Base-by-base conservation (phyloP, 225 moss, liverwort and hornwort genomes). In the Sphagnum contortum region DNA sequence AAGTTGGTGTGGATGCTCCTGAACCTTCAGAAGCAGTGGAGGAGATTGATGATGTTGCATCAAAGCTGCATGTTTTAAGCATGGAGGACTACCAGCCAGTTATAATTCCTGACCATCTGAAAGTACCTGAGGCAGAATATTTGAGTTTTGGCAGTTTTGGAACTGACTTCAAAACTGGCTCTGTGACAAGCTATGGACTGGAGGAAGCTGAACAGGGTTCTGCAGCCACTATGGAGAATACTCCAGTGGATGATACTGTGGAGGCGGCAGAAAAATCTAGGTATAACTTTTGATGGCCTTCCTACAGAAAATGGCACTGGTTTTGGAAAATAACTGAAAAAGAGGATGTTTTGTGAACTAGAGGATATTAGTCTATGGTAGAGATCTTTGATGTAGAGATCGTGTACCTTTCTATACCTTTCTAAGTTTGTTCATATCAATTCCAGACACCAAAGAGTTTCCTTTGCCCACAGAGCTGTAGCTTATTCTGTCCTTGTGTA, bases 131-230 rank as follows among this genome's bases (percentile, higher is more conserved):
- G 65, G 85, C 90, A 10, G 93, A 93, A 61, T 76, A 87, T 45
- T 71, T 98, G 77, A 93, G 91, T 69, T 98, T 98, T 64, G 96
- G 96, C 6, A 98, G 93, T 79, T 93, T 98, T 64, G 93, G 73
- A 45, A 77, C 93, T 48, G 95, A 87, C 53, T 96, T 92, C 71
- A 82, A 85, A 29, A 75, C 83, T 2, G 80, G 81, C 48, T 89
- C 87, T 14, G 64, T 87, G 4, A 63, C 88, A 4, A 82, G 72
- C 67, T 86, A 84, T 70, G 87, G 69, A 5, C 68, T 80, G 6
- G 91, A 92, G 68, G 93, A 93, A n/a, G 69, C 71, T 57, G 77
- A 79, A 62, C 79, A 90, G 64, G 49, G 61, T 14, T 46, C 67
- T 9, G 47, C 55, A 8, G 50, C 74, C 29, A 69, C 63, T 53